A percentile compares a stretch with the other conserved stretches of the same genome.
These are phyloP conservation scores for Boletus pseudo-olivaceus DNA, from an alignment of 768 basidiomycete genomes.

Conservation along the genomic window DNA sequence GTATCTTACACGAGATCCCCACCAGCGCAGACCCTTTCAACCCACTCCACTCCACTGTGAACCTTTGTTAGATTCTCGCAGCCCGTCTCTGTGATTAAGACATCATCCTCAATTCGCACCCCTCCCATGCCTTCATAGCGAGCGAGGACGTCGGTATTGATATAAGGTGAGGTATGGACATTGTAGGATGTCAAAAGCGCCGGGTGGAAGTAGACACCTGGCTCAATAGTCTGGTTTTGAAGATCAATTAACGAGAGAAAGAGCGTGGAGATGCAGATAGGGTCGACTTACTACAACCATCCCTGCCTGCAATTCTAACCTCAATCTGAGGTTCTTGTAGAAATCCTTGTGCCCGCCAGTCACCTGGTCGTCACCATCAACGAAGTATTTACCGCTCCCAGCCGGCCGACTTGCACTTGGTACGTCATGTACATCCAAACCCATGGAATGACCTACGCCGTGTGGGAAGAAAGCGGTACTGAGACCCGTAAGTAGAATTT, in stretches of 20 bases:
- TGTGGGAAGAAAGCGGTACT: conserved; percentile 92
- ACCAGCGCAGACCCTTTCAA: conserved; percentile 82
- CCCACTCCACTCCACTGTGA: conserved; percentile 74
- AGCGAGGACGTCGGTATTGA: conserved; percentile 33
- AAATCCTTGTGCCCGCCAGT: conserved; percentile 61
- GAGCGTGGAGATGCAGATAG: not conserved
- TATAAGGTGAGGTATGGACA: conserved; percentile 48
- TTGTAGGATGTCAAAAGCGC: conserved; percentile 67
- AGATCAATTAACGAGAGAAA: not conserved
- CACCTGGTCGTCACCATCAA: conserved; percentile 73
- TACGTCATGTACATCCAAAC: conserved; percentile 93
- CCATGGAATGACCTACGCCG: conserved; percentile 86
- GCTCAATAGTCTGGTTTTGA: conserved; percentile 73
- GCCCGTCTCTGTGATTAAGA: conserved; percentile 70
- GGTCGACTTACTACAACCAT: conserved; percentile 81
- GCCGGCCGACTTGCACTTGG: conserved; percentile 77
- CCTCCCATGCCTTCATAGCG: conserved; percentile 82
- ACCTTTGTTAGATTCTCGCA: conserved; percentile 86
- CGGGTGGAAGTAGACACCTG: conserved; percentile 84
- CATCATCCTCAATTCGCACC: conserved; percentile 90
- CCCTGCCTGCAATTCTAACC: conserved; percentile 64
- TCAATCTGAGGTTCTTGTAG: conserved; percentile 76
- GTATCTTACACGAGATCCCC: conserved; percentile 23
- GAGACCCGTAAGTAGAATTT: conserved; percentile 72
- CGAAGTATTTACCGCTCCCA: conserved; percentile 48